Percentiles rank a stretch among this genome's conserved stretches.
Evolutionary conservation across 345 rosid species (phyloP).

Genomic region (Eucalyptus curtisii): DNA sequence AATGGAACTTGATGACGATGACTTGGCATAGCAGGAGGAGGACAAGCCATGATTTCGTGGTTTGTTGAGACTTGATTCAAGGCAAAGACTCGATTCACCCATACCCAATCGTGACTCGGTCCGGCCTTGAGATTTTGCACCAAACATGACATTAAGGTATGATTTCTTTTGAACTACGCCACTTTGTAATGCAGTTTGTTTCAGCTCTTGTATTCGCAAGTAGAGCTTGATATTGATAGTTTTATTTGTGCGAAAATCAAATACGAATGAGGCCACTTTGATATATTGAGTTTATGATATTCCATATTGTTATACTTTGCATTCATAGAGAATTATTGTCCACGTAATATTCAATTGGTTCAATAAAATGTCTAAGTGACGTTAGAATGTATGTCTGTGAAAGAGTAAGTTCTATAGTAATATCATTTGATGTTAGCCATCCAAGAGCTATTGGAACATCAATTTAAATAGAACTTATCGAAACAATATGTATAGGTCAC

Average conservation of each 20-base stretch:
- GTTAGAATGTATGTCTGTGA: accelerated
- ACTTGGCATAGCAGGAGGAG: too few relatives aligned
- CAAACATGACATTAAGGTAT: background rate
- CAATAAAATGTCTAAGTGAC: background rate
- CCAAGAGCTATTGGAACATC: background rate
- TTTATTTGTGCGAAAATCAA: accelerated
- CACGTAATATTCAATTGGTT: background rate
- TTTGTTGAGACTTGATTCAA: background rate
- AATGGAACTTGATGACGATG: accelerated
- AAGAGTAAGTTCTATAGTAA: background rate
- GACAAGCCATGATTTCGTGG: too few relatives aligned
- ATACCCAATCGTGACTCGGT: background rate
- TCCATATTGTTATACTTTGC: accelerated
- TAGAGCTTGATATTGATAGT: background rate
- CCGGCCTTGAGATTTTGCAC: accelerated
- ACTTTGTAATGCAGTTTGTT: background rate
- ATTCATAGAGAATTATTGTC: accelerated
- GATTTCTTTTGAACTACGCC: background rate
- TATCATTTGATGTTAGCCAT: accelerated
- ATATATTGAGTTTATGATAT: background rate
- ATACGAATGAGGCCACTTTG: background rate
- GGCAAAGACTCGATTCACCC: background rate
- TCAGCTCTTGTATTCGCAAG: background rate
- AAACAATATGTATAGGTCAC: background rate
- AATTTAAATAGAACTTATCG: background rate